Conservation (phyloP, 164 flowering plant genomes). For the Pachysandra terminalis region DNA sequence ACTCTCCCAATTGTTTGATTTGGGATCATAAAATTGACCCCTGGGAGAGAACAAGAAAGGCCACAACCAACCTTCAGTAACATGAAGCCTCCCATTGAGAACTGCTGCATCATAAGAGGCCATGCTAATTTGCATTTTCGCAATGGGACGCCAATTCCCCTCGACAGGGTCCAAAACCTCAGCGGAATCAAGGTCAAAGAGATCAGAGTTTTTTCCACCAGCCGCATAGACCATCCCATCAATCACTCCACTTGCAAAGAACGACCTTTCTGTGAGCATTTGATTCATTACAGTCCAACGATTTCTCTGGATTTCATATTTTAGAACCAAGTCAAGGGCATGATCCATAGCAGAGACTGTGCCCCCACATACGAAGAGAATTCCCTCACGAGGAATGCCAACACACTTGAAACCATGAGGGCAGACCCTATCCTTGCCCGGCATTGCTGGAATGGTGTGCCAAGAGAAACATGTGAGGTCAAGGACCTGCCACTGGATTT, state of each 20-base stretch:
- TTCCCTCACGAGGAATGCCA: slow-evolving; percentile 40
- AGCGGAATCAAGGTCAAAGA: slow-evolving; percentile 51
- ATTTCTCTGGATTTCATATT: slow-evolving; percentile 50
- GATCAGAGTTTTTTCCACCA: slow-evolving; percentile 55
- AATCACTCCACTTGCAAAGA: slow-evolving; percentile 54
- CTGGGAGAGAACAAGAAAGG: slow-evolving; percentile 59
- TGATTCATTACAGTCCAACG: slow-evolving; percentile 64
- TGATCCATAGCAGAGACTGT: slow-evolving; percentile 47
- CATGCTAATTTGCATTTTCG: slow-evolving; percentile 51
- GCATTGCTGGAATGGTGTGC: slow-evolving; percentile 69
- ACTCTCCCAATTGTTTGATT: slow-evolving; percentile 45
- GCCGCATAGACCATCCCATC: slow-evolving; percentile 62
- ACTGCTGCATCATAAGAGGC: slow-evolving; percentile 63
- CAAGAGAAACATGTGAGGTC: slow-evolving; percentile 46
- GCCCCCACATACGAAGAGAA: slow-evolving; percentile 57
- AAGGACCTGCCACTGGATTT: slow-evolving; percentile 60
- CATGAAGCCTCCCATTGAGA: slow-evolving; percentile 52
- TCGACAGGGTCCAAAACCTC: slow-evolving; percentile 47
- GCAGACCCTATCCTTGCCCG: slow-evolving; percentile 52
- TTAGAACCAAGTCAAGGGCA: slow-evolving; percentile 53
- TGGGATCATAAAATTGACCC: slow-evolving; percentile 64
- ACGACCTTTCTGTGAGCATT: slow-evolving; percentile 58
- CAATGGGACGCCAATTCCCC: slow-evolving; percentile 46
- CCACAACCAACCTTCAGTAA: slow-evolving; percentile 80
- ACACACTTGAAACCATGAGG: slow-evolving; percentile 52